These are phyloP conservation scores for Phtheirospermum japonicum DNA, from an alignment of 257 asterid species.

Conservation along the genomic window DNA sequence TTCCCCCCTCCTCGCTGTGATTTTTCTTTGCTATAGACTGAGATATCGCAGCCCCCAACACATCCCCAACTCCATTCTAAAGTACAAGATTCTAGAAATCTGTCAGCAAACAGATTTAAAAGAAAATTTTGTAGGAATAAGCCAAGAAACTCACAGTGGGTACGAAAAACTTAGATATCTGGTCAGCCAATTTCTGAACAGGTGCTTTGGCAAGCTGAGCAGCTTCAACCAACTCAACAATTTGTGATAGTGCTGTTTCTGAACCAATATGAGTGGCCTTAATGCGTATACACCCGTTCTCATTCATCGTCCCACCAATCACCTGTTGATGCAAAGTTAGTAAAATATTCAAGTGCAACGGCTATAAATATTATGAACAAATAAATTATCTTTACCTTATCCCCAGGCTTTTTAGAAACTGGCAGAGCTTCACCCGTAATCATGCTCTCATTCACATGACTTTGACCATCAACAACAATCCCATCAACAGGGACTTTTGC, in stretches of 20 bases:
- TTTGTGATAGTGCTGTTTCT: conserved; percentile 94
- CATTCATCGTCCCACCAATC: conserved; percentile 95
- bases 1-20: no score
- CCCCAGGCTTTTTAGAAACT: conserved; percentile 81
- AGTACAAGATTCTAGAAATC: conserved; percentile 11
- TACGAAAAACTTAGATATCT: conserved; percentile 82
- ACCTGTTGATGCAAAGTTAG: conserved; percentile 47
- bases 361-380: conserved; percentile 13
- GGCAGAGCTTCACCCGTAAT: conserved; percentile 94
- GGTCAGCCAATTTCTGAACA: conserved; percentile 98
- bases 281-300: conserved; percentile 77
- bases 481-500: conserved; percentile 96
- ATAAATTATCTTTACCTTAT: conserved; percentile 58
- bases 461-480: conserved; percentile 79
- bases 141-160: conserved; percentile 66
- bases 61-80: conserved; percentile 6
- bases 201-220: conserved; percentile 99
- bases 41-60: background rate
- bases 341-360: conserved; percentile 14
- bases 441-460: conserved; percentile 97
- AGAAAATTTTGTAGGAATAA: conserved; percentile 1
- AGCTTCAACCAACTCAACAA: conserved; percentile 96
- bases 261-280: conserved; percentile 97
- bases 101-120: conserved; percentile 10
- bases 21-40: background rate